Evolutionary conservation across 306 rosid genomes (phyloP).

Genomic region (Amphicarpaea edgeworthii): DNA sequence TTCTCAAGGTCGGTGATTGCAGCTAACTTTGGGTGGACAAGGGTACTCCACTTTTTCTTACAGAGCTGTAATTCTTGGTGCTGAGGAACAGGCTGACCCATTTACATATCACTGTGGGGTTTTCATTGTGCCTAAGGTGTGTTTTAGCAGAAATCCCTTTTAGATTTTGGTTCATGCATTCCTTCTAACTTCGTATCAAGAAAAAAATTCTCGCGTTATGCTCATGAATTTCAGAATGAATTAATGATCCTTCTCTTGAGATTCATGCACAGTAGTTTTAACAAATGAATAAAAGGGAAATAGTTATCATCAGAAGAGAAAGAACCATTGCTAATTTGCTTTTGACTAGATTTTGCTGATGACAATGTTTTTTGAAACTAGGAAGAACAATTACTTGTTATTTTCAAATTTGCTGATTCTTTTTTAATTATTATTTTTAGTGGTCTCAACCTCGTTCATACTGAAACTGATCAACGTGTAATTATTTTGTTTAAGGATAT

Average conservation of each 20-base stretch:
- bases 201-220: not conserved
- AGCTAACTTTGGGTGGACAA: constrained; percentile 75
- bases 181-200: constrained; percentile 7
- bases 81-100: constrained; percentile 69
- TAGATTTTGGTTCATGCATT: constrained; percentile 27
- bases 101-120: constrained; percentile 85
- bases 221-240: constrained; percentile 15
- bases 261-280: constrained; percentile 1
- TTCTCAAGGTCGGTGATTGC: constrained; percentile 78
- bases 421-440: not conserved
- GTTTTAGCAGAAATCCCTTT: constrained; percentile 36
- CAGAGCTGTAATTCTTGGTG: constrained; percentile 83
- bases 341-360: constrained; percentile 17
- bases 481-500: not conserved
- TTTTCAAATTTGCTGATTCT: not conserved
- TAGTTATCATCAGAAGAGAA: not conserved
- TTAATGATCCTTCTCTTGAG: constrained; percentile 9
- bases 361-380: not conserved
- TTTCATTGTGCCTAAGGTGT: constrained; percentile 96
- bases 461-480: not conserved
- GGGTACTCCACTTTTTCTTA: constrained; percentile 76
- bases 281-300: constrained; percentile 25
- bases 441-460: constrained; percentile 8
- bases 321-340: constrained; percentile 31
- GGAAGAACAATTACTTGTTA: not conserved